Evolutionary conservation across 225 moss, liverwort and hornwort genomes (phyloP).

Genomic region (Climacium dendroides): DNA sequence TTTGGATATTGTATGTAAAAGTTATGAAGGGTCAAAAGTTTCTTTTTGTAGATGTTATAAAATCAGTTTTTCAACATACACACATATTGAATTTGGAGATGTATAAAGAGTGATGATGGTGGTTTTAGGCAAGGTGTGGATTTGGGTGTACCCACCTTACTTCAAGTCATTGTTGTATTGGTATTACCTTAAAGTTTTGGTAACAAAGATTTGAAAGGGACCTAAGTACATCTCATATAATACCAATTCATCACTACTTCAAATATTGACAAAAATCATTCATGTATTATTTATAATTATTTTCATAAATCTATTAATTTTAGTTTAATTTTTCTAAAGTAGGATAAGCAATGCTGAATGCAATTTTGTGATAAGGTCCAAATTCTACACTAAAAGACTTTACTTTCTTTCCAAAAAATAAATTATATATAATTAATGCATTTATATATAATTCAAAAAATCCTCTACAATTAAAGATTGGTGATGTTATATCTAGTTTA

Average conservation of each 20-base stretch:
- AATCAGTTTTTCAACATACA: too few relatives aligned
- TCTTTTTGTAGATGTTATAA: too few relatives aligned
- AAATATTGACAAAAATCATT: not conserved
- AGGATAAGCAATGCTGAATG: too few relatives aligned
- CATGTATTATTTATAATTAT: not conserved
- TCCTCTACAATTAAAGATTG: not conserved
- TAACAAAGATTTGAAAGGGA: not conserved
- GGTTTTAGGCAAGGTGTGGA: rapidly evolving
- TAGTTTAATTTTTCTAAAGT: not conserved
- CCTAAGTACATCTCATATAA: not conserved
- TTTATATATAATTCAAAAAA: not conserved
- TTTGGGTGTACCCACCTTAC: too few relatives aligned
- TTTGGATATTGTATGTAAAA: too few relatives aligned
- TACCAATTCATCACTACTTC: not conserved
- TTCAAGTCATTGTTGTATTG: not conserved
- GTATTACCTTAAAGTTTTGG: not conserved
- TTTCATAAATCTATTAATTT: not conserved
- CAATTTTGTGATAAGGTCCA: not conserved
- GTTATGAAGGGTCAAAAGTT: too few relatives aligned
- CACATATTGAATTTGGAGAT: too few relatives aligned
- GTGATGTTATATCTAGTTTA: too few relatives aligned
- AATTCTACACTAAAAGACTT: not conserved
- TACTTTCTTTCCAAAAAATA: rapidly evolving
- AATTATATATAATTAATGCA: not conserved
- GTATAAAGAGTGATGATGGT: too few relatives aligned